These are phyloP conservation scores for Agrocybe praecox DNA, from an alignment of 768 basidiomycete species.

Conservation along the genomic window DNA sequence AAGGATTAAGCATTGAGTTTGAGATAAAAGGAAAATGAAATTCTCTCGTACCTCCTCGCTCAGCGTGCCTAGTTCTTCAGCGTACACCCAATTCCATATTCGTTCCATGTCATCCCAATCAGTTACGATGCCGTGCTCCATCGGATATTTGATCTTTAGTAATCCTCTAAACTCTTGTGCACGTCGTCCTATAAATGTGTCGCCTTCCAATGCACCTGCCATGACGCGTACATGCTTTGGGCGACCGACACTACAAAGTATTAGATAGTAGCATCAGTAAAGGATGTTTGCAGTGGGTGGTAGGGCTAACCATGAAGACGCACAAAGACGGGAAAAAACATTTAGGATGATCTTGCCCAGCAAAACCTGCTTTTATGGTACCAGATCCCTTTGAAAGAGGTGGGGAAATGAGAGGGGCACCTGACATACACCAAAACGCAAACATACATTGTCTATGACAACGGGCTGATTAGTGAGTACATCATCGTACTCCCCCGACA, in stretches of 20 bases:
- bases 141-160: slow-evolving; percentile 97
- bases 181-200: slow-evolving; percentile 92
- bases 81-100: slow-evolving; percentile 98
- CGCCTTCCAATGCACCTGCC: slow-evolving; percentile 96
- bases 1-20: slow-evolving; percentile 16
- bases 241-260: slow-evolving; percentile 77
- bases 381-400: slow-evolving; percentile 81
- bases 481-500: slow-evolving; percentile 90
- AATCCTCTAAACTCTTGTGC: slow-evolving; percentile 96
- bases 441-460: slow-evolving; percentile 94
- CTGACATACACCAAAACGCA: slow-evolving; percentile 7
- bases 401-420: slow-evolving; percentile 20
- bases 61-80: slow-evolving; percentile 91
- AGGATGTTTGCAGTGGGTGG: slow-evolving; percentile 24
- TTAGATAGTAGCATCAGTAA: slow-evolving; percentile 20
- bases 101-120: slow-evolving; percentile 99
- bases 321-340: slow-evolving; percentile 99
- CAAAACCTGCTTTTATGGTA: slow-evolving; percentile 98
- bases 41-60: slow-evolving; percentile 82
- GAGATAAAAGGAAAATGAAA: slow-evolving; percentile 9
- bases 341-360: slow-evolving; percentile 98
- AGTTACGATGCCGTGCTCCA: slow-evolving; percentile 98
- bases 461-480: slow-evolving; percentile 98
- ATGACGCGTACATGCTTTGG: slow-evolving; percentile 98
- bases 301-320: slow-evolving; percentile 49